Evolutionary conservation across 768 basidiomycete genomes (phyloP).

Genomic region (Mycena rebaudengoi): DNA sequence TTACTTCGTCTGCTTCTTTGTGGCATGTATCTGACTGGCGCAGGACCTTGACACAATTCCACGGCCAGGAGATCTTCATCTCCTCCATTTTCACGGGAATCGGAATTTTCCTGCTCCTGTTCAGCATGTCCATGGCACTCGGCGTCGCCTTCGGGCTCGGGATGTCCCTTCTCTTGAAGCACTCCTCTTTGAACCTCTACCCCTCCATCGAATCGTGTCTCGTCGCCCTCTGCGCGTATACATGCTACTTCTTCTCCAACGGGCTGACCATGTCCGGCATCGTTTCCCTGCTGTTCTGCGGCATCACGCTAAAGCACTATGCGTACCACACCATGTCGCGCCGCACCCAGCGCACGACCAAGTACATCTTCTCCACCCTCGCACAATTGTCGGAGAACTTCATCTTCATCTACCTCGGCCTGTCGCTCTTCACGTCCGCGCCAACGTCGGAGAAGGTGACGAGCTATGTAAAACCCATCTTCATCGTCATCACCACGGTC

Average conservation of each 20-base stretch:
- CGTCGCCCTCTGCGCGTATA: slow-evolving; percentile 93
- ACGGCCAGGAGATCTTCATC: slow-evolving; percentile 83
- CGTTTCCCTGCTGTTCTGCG: slow-evolving; percentile 97
- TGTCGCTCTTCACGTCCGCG: slow-evolving; percentile 92
- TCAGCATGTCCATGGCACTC: slow-evolving; percentile 93
- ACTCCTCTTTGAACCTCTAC: slow-evolving; percentile 85
- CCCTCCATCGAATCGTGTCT: slow-evolving; percentile 98
- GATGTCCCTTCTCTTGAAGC: slow-evolving; percentile 93
- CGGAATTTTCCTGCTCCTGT: slow-evolving; percentile 97
- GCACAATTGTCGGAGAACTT: slow-evolving; percentile 98
- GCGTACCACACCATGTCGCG: slow-evolving; percentile 99
- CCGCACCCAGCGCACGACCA: slow-evolving; percentile 91
- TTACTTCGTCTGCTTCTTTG: background rate
- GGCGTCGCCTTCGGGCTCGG: slow-evolving; percentile 91
- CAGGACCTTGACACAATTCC: slow-evolving; percentile 93
- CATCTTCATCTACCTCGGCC: slow-evolving; percentile 98
- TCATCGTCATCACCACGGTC: slow-evolving; percentile 91
- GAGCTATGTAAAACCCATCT: slow-evolving; percentile 92
- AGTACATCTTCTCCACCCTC: slow-evolving; percentile 94
- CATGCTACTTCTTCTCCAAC: slow-evolving; percentile 99
- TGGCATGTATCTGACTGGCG: background rate
- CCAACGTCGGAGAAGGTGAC: slow-evolving; percentile 81
- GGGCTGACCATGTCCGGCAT: slow-evolving; percentile 95
- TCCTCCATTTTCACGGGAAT: slow-evolving; percentile 93
- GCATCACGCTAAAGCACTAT: slow-evolving; percentile 98